Evolutionary conservation across 1,284 basidiomycete species (phyloP), one percentile per base, ranked within the genome.

Genomic region (Austropuccinia psidii): DNA sequence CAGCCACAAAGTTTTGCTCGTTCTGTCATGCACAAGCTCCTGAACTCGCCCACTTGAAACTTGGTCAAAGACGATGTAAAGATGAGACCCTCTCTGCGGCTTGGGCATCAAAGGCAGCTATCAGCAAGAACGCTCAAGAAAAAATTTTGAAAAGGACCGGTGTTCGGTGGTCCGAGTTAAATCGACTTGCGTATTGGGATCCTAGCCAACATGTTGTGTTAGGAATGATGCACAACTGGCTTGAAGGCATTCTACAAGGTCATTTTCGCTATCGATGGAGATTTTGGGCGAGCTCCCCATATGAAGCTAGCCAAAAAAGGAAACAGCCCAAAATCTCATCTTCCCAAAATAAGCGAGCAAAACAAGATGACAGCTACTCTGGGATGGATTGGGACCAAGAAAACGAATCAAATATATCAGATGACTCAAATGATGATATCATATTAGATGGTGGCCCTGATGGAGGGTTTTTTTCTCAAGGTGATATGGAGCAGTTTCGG

Each of bases 161-260:
- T 17, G 55, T 69, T 7, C 41, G 41, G 43, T 69, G 55, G 67
- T 69, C 67, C 19, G 67, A 69, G 21, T 33, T 69, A 7, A 69
- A 57, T 37, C 27, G 55, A 17, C 27, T 69, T 27, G 1, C 4
- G 27, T 69, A 69, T 39, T 70, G 67, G 67, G 67, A 70, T 17
- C 67, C 67, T 4, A 55, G 50, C 21, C 13, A 21, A 1, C 41
- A 54, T 33, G 27, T 47, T 60, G 52, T 37, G 13, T 31, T 69
- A 17, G 65, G 65, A 43, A 29, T 55, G 4, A 67, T 55, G 49
- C 64, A 67, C 49, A 67, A 67, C 39, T 68, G 50, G 66, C 49
- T 52, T 27, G 52, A 68, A 45, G 65, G 65, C 11, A 27, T 68
- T 17, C 13, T 68, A 8, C 52, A 57, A 19, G 21, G 24, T 27